These are phyloP conservation scores for Penicillium turbatum DNA, from an alignment of 495 filamentous ascomycete species.

Conservation along the genomic window DNA sequence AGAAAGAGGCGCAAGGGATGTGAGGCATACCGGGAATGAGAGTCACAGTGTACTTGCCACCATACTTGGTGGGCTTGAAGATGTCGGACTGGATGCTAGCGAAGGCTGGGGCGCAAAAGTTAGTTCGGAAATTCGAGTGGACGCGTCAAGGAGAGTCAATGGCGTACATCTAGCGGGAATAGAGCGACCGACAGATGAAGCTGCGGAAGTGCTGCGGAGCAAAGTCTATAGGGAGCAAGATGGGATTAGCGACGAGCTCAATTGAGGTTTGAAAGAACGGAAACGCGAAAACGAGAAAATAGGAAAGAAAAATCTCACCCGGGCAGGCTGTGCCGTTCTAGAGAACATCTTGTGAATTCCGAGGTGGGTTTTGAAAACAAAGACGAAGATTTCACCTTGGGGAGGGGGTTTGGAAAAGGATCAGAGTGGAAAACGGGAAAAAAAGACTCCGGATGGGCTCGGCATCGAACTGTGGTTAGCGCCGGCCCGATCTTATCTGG, in stretches of 20 bases:
- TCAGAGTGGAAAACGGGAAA: conserved; percentile 33
- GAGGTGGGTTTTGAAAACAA: neutral
- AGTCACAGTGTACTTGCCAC: conserved; percentile 98
- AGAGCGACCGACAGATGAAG: conserved; percentile 33
- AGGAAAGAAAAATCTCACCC: conserved; percentile 17
- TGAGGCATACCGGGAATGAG: conserved; percentile 74
- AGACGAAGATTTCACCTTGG: conserved; percentile 1
- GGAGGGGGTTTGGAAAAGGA: conserved; percentile 13
- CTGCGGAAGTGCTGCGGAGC: conserved; percentile 38
- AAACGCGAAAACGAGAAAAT: conserved; percentile 7
- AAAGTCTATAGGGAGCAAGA: conserved; percentile 28
- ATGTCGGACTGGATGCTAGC: conserved; percentile 83
- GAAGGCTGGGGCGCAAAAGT: conserved; percentile 40
- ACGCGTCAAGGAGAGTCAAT: conserved; percentile 1
- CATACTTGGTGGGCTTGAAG: conserved; percentile 98
- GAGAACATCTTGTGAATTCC: conserved; percentile 24
- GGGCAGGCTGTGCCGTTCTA: conserved; percentile 28
- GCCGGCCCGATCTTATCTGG: conserved; percentile 43
- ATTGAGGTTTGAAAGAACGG: neutral
- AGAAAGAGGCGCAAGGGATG: conserved; percentile 8
- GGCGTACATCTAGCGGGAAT: conserved; percentile 43
- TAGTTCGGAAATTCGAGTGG: conserved; percentile 6
- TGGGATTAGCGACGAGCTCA: conserved; percentile 12
- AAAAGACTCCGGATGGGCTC: conserved; percentile 42
- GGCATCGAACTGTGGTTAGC: conserved; percentile 29